Evolutionary conservation across 306 rosid species (phyloP), one percentile per base, ranked within the genome.

Genomic region (Cicer chorassanicum): DNA sequence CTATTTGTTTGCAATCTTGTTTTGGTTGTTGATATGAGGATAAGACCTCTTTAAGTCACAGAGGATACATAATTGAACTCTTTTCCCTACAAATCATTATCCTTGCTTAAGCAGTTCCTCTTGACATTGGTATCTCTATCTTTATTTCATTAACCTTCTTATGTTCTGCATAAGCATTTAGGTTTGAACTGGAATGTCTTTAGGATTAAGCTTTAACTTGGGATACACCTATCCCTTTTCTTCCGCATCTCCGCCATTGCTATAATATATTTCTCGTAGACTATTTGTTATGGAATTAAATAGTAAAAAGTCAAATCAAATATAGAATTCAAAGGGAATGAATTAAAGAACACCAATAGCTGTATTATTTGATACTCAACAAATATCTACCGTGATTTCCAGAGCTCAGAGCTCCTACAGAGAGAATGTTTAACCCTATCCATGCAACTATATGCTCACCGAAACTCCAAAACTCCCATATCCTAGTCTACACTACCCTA

Each of bases 1-100:
- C 72, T 57, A 29, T 69, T 60, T 68, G 59, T 29, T 39, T 41
- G 51, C 40, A 24, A 62, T 72, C 80, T 72, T 76, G 29, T 19
- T 59, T 8, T 4, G 42, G 44, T 70, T 64, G 41, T 77, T 78
- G 46, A 14, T 72, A 55, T 57, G 12, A 44, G 24, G 21, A 50
- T 57, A 24, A 67, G 54, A 50, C 40, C 62, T 40, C 2, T 36
- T 34, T 55, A 4, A 24, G 75, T 6, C 29, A n/a, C 21, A 29
- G 65, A 16, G 21, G 51, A 67, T 41, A 18, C 57, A 43, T 36
- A 13, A 36, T 54, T 45, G 9, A 67, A 62, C 50, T 43, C 39
- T 62, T 51, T 50, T 54, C 14, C 50, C 18, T 36, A 79, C 11
- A 36, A 48, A 15, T 34, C 49, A 70, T 43, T 36, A 38, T 56